phyloP scores from a whole-genome alignment of 306 rosid genomes.

The Cicer arietinum region DNA sequence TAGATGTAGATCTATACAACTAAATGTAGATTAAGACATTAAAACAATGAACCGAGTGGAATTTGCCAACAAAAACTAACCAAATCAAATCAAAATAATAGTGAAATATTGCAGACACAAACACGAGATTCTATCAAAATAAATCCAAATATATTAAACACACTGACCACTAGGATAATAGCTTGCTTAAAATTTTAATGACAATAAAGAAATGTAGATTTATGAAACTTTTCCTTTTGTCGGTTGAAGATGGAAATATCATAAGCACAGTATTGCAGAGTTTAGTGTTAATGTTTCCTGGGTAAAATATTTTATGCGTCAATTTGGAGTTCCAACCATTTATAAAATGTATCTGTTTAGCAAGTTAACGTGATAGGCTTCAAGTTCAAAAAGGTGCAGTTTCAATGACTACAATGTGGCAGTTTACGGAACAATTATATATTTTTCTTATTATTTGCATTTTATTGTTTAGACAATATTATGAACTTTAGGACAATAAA shows the following conservation, averaged over 20 bases:
- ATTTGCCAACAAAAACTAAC: too few relatives aligned
- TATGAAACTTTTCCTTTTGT: neutral
- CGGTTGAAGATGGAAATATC: neutral
- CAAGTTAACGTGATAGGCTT: conserved; percentile 5
- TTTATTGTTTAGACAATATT: too few relatives aligned
- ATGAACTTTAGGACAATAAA: too few relatives aligned
- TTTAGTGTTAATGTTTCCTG: conserved; percentile 15
- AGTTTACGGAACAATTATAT: neutral
- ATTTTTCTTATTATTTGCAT: too few relatives aligned
- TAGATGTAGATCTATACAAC: too few relatives aligned
- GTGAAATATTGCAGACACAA: too few relatives aligned
- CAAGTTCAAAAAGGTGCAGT: neutral
- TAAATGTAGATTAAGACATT: too few relatives aligned
- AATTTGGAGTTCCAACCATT: conserved; percentile 3
- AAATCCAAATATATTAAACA: too few relatives aligned
- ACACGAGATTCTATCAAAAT: too few relatives aligned
- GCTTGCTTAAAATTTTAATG: conserved; percentile 19
- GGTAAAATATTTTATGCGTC: conserved; percentile 17
- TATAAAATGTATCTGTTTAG: conserved; percentile 8
- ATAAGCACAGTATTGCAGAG: too few relatives aligned
- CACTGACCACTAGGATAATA: neutral
- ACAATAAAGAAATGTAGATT: conserved; percentile 1
- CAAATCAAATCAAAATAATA: too few relatives aligned
- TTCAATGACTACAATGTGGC: neutral
- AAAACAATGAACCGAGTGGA: too few relatives aligned